Evolutionary conservation across 192 early-diverging fungal species (phyloP), one percentile per base, ranked within the genome.

Genomic region (Rhizophagus prolifer): DNA sequence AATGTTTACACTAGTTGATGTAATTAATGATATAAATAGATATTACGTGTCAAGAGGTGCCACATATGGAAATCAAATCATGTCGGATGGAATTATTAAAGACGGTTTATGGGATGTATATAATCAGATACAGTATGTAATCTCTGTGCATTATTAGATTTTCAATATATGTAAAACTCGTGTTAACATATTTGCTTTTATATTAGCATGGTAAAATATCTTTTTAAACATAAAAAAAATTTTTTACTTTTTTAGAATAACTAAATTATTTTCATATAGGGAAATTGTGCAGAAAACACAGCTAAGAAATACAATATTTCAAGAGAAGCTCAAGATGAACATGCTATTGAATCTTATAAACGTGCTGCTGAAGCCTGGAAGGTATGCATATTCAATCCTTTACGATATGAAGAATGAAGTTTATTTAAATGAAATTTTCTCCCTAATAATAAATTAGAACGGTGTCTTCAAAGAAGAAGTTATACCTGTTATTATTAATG

Each of bases 31-130:
- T 63, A 9, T 50, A 41, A 47, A 68, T 75, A 89, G 88, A 36
- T 88, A 63, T 72, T 93, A 93, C 70, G 80, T 87, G 16, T 90
- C 83, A 31, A 90, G 92, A 62, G 89, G 82, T 41, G 79, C 81
- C 47, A 86, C 78, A 47, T 99, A 94, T 78, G 97, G 96, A 30
- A 91, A 99, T 82, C 90, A 92, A 81, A 80, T 84, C 71, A 82
- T 94, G 26, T 69, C 71, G 23, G 97, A 99, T 83, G 91, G 90
- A 62, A 97, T 99, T 80, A 88, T 98, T 82, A 92, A 95, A 84
- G 97, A 99, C 81, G 97, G 97, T 68, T 90, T 99, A 54, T 95
- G 92, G 92, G 97, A 99, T 83, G 94, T 91, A 65, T 99, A 97
- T 90, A 95, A 97, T 85, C 86, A 96, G 78, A 87, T 97, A 78